Percentiles rank a stretch among this genome's conserved stretches.
These are phyloP conservation scores for Talaromyces funiculosus DNA, from an alignment of 2,329 filamentous ascomycete species.

Conservation along the genomic window DNA sequence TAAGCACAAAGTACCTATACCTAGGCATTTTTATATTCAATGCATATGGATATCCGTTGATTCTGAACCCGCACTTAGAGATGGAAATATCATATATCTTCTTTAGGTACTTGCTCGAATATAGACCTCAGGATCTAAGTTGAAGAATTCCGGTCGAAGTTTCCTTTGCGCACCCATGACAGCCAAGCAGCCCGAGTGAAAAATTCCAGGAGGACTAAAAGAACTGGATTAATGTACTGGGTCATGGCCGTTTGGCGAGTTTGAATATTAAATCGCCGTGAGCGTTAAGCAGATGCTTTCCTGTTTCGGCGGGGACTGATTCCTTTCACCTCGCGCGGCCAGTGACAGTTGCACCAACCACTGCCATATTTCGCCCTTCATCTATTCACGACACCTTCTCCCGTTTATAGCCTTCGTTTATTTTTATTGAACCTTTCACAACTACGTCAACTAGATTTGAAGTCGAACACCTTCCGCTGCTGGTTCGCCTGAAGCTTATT, in stretches of 20 bases:
- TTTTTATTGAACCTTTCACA: not conserved
- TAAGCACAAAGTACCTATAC: too few species aligned
- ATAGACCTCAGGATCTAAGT: too few species aligned
- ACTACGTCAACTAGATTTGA: not conserved
- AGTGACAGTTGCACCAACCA: not conserved
- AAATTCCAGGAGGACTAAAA: not conserved
- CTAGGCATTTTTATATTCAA: too few species aligned
- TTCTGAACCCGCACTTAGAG: too few species aligned
- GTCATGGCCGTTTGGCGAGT: not conserved
- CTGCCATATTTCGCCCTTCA: not conserved
- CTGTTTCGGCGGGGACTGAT: not conserved
- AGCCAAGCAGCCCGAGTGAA: not conserved
- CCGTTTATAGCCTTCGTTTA: not conserved
- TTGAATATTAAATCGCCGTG: not conserved
- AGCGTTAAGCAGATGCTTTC: not conserved
- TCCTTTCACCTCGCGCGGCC: too few species aligned
- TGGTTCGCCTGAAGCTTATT: not conserved
- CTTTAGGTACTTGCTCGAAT: too few species aligned
- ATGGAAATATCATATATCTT: too few species aligned
- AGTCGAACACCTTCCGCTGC: not conserved
- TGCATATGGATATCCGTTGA: too few species aligned
- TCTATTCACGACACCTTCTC: not conserved
- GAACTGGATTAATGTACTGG: not conserved
- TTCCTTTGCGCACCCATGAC: too few species aligned
- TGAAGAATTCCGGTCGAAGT: too few species aligned